These are phyloP conservation scores for Rhodomyrtus psidioides DNA, from an alignment of 441 rosid species.

Conservation along the genomic window DNA sequence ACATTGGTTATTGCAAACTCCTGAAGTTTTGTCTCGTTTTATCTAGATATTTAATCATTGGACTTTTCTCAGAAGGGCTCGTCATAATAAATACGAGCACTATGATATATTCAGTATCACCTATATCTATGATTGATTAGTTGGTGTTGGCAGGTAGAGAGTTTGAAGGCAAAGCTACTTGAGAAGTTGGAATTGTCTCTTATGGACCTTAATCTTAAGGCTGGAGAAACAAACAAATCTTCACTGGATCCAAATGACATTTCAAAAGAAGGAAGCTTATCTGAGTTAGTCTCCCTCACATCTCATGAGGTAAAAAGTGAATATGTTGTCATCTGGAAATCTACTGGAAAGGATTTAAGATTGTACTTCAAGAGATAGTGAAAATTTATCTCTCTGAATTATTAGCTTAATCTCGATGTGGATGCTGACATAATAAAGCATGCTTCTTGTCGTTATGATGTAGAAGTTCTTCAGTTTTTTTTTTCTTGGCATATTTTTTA, in stretches of 20 bases:
- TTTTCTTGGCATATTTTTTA: not conserved
- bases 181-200: constrained; percentile 91
- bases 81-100: not conserved
- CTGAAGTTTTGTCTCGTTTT: not conserved
- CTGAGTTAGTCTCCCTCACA: constrained; percentile 20
- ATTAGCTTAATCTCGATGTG: not conserved
- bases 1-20: not conserved
- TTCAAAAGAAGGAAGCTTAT: constrained; percentile 25
- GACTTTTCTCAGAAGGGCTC: not conserved
- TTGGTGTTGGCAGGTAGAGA: constrained; percentile 61
- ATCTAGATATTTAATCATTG: not conserved
- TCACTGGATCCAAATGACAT: constrained; percentile 31
- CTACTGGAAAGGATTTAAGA: not conserved
- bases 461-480: not conserved
- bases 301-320: constrained; percentile 50
- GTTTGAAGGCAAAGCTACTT: constrained; percentile 72
- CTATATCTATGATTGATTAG: not conserved
- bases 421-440: not conserved
- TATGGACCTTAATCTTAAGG: constrained; percentile 58
- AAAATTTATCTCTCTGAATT: not conserved
- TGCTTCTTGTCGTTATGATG: not conserved
- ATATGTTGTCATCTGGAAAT: not conserved
- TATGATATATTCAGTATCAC: not conserved
- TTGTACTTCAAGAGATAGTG: not conserved
- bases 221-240: constrained; percentile 32